Conservation (phyloP, 1,284 basidiomycete species). For the Cystobasidium sp. region DNA sequence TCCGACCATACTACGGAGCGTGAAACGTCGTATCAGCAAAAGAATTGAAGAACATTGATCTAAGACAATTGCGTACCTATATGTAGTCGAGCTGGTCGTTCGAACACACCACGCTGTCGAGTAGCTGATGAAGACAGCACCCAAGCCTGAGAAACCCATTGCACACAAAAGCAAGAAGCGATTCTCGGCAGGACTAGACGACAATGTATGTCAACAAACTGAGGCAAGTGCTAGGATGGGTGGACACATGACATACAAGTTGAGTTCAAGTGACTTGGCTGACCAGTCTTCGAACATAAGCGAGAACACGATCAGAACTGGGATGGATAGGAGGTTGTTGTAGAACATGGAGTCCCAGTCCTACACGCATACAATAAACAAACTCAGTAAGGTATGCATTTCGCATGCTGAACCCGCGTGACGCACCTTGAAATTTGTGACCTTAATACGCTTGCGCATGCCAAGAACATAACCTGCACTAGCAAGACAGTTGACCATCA, state of each 20-base stretch:
- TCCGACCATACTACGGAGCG: constrained; percentile 81
- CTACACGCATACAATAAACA: neutral
- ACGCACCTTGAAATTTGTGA: constrained; percentile 81
- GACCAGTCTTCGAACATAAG: constrained; percentile 91
- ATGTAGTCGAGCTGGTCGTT: constrained; percentile 94
- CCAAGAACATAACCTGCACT: constrained; percentile 91
- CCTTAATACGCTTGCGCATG: constrained; percentile 97
- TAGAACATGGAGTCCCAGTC: constrained; percentile 99
- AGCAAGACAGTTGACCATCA: constrained; percentile 87
- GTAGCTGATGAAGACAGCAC: constrained; percentile 96
- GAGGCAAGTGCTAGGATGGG: neutral
- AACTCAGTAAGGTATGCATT: neutral
- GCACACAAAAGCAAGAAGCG: constrained; percentile 79
- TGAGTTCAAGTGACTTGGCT: constrained; percentile 71
- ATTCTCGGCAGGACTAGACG: constrained; percentile 75
- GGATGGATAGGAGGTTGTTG: constrained; percentile 97
- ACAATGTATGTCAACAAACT: constrained; percentile 38
- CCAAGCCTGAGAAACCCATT: constrained; percentile 93
- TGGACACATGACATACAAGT: constrained; percentile 68
- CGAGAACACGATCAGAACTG: constrained; percentile 78
- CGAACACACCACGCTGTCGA: constrained; percentile 99
- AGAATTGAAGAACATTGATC: neutral
- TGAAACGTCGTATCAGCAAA: neutral
- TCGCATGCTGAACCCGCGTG: neutral
- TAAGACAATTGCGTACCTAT: constrained; percentile 24